Base-by-base conservation (phyloP, 2,329 filamentous ascomycete species). In the Lachnellula occidentalis region DNA sequence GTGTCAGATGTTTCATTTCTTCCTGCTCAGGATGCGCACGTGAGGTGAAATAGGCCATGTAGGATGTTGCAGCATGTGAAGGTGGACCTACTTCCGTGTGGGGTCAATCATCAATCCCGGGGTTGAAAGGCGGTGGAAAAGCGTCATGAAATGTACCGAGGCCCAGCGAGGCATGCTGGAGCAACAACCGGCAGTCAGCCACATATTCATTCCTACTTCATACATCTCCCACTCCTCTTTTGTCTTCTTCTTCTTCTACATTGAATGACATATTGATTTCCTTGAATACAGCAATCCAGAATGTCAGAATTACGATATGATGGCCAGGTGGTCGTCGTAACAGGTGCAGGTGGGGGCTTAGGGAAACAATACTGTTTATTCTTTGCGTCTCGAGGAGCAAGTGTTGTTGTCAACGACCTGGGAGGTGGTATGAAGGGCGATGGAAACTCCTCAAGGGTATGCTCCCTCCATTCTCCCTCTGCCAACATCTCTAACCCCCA, bases 341-440 rank as follows among this genome's bases (percentile, higher is more conserved):
- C 90, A 47, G 90, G 90, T 66, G 89, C 89, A 59, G 90, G 90
- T 61, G 89, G 87, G 72, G 90, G 90, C 61, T 74, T 94, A 56
- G 89, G 89, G 62, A 89, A 86, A 74, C 85, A 86, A 70, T 95
- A 95, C 74, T 87, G 88, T 64, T 77, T 86, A 57, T 97, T 96
- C 79, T 97, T 95, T 70, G 94, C 52, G 55, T 91, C 89, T 54
- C 85, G 92, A 69, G 94, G 94, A 67, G 94, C 91, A 65, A 95
- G 87, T 73, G 88, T 95, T 65, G 92, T 99, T 47, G 94, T 99
- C 66, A 99, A 99, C 73, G 94, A 99, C 71, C 81, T 97, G 50
- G 94, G 94, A 59, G 90, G 83, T 49, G 94, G 91, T 46, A 92
- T 94, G 79, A 92, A 94, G 74, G 92, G 94, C 64, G 91, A 96